Base-by-base conservation (phyloP, 148 eudicot genomes). In the Chenopodium formosanum region DNA sequence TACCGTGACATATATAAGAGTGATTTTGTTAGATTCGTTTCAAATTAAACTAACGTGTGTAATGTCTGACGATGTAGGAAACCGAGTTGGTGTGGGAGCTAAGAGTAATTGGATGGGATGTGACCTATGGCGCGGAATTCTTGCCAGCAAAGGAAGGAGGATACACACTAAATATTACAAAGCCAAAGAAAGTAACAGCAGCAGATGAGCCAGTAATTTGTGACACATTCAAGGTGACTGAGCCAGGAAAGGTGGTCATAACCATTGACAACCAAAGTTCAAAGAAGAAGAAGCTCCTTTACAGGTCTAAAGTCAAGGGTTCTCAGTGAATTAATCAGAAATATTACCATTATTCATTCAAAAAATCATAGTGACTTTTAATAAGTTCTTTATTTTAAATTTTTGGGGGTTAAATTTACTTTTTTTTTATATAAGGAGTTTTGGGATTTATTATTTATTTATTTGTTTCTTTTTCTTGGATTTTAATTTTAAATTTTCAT, bases 211-310 rank as follows among this genome's bases (percentile, higher is more conserved):
- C 87, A 19, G 78, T 87, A 1, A 81, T 90, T 27, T 73, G 78
- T 72, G 81, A 86, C 85, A 80, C 78, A 13, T 90, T 90, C 87
- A 90, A 90, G 82, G 88, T 87, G 29, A 83, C 76, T 46, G 92
- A 90, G 80, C 79, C 87, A 6, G 91, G 92, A 0, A 90, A 90
- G 80, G 80, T 90, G 46, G 85, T 90, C 65, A 82, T 90, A 58
- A 85, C 91, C 17, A 75, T 90, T 77, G 92, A 90, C 80, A 90
- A 88, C 80, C 89, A 82, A 48, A 87, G 81, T 56, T 82, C 88
- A n/a, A 90, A 88, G 87, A 90, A 89, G 89, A 90, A 90, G 87
- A 91, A 86, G 87, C 87, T 91, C 60, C 86, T 89, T 62, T 91
- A 87, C 85, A 75, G 93, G 86, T 91, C 87, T 72, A 91, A 90